Evolutionary conservation across 257 asterid species (phyloP).

Genomic region (Solanum sejunctum): DNA sequence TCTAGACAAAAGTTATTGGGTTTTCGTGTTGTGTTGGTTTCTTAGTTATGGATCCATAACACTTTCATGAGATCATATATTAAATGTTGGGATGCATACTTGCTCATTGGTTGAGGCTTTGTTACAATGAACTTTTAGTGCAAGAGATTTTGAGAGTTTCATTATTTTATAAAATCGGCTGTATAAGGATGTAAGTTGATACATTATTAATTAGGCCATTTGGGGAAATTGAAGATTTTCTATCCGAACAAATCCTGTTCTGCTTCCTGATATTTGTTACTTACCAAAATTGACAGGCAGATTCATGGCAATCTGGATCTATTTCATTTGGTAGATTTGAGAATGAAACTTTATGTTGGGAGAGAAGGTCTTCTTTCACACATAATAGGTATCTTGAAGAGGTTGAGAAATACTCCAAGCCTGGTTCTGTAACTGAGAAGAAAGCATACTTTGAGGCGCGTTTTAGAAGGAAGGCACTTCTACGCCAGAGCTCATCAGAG

Average conservation of each 20-base stretch:
- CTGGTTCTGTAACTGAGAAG: slow-evolving; percentile 75
- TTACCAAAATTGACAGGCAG: slow-evolving; percentile 34
- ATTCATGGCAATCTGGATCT: slow-evolving; percentile 58
- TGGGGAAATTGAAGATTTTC: not conserved
- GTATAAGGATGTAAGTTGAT: not conserved
- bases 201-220: not conserved
- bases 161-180: not conserved
- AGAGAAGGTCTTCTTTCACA: slow-evolving; percentile 73
- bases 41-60: not conserved
- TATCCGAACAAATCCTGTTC: not conserved
- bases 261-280: not conserved
- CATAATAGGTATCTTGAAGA: slow-evolving; percentile 84
- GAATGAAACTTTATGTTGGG: slow-evolving; percentile 73
- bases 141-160: not conserved
- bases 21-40: not conserved
- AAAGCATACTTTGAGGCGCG: slow-evolving; percentile 87
- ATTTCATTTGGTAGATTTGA: slow-evolving; percentile 81
- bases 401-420: slow-evolving; percentile 71
- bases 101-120: not conserved
- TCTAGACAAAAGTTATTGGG: too few relatives aligned
- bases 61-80: not conserved
- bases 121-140: not conserved
- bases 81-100: not conserved
- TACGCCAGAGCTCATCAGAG: slow-evolving; percentile 25
- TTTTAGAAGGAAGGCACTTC: slow-evolving; percentile 43